Evolutionary conservation across 768 basidiomycete species (phyloP).

Genomic region (Pisolithus marmoratus): DNA sequence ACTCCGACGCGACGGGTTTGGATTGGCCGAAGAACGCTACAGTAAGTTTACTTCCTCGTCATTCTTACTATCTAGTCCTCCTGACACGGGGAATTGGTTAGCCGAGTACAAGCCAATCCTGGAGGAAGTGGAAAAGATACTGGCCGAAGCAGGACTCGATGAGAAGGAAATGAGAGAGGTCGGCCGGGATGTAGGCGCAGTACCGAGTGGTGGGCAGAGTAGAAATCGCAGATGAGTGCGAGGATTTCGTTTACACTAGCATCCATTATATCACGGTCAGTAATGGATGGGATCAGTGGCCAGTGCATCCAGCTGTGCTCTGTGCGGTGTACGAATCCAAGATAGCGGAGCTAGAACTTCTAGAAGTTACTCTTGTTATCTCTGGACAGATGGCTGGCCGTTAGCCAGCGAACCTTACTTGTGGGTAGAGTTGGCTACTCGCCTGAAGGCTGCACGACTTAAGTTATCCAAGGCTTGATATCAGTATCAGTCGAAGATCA

Average conservation of each 20-base stretch:
- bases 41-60: constrained; percentile 36
- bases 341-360: too few relatives aligned
- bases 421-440: too few relatives aligned
- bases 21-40: constrained; percentile 67
- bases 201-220: constrained; percentile 40
- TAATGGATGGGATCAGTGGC: too few relatives aligned
- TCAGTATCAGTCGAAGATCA: too few relatives aligned
- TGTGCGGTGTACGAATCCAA: too few relatives aligned
- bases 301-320: too few relatives aligned
- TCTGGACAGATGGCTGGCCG: too few relatives aligned
- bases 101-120: constrained; percentile 79
- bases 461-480: too few relatives aligned
- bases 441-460: too few relatives aligned
- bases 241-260: neutral
- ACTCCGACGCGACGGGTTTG: constrained; percentile 73
- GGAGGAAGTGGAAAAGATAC: constrained; percentile 75
- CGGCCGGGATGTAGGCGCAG: constrained; percentile 42
- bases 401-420: too few relatives aligned
- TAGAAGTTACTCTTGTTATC: too few relatives aligned
- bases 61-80: neutral
- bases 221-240: constrained; percentile 39
- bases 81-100: constrained; percentile 20
- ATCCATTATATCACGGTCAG: neutral
- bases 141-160: constrained; percentile 79
- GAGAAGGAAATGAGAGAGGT: constrained; percentile 64